These are phyloP conservation scores for Phialophora verrucosa DNA, from an alignment of 2,329 filamentous ascomycete genomes.

Conservation along the genomic window DNA sequence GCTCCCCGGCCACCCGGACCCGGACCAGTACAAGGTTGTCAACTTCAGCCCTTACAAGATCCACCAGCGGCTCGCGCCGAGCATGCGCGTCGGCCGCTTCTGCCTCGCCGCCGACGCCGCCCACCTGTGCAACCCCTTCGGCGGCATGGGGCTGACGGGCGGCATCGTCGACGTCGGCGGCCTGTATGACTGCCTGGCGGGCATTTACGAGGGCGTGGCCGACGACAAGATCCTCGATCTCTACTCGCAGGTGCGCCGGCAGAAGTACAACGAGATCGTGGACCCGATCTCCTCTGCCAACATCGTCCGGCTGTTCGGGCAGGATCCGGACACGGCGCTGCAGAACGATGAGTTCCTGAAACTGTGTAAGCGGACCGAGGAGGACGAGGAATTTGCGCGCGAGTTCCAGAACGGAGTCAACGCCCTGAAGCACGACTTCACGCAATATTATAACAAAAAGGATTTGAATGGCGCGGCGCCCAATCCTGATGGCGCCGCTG, in stretches of 20 bases:
- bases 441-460: conserved; percentile 29
- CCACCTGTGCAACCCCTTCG: conserved; percentile 55
- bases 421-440: conserved; percentile 32
- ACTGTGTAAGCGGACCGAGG: conserved; percentile 44
- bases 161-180: conserved; percentile 69
- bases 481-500: no score
- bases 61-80: conserved; percentile 65
- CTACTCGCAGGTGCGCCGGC: conserved; percentile 49
- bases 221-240: conserved; percentile 52
- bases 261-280: conserved; percentile 49
- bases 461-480: background rate
- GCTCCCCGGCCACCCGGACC: conserved; percentile 65
- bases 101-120: conserved; percentile 67
- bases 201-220: conserved; percentile 48
- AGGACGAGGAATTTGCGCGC: conserved; percentile 40
- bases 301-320: conserved; percentile 45
- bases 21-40: conserved; percentile 61
- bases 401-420: conserved; percentile 25
- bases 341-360: conserved; percentile 49
- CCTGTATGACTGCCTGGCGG: conserved; percentile 63
- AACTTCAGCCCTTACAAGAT: conserved; percentile 66
- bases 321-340: conserved; percentile 46
- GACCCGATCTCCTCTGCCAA: conserved; percentile 53
- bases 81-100: conserved; percentile 63
- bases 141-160: conserved; percentile 67